Evolutionary conservation across 192 early-diverging fungal species (phyloP), one percentile per base, ranked within the genome.

Genomic region (Gonapodya prolifera): DNA sequence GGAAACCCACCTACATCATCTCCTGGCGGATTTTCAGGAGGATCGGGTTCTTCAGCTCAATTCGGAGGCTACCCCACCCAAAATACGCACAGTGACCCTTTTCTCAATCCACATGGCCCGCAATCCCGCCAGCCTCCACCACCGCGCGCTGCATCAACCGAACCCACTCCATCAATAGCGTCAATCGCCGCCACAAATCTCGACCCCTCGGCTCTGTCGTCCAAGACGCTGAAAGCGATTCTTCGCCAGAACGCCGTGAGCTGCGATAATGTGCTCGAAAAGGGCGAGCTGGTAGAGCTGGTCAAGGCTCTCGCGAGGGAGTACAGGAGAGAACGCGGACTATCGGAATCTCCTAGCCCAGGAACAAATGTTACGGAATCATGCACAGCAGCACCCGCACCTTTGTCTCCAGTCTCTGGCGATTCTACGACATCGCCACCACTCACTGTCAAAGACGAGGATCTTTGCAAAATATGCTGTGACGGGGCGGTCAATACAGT

Each of bases 391-490:
- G n/a, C n/a, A n/a, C n/a, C n/a, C n/a, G n/a, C n/a, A n/a, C n/a
- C n/a, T n/a, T n/a, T n/a, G 45, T 8, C 45, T 8, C 45, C 23
- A 61, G 45, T 61, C 45, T 61, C 45, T 16, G 45, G 8, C 8
- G 45, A 61, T 8, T 61, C 23, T n/a, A n/a, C n/a, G n/a, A n/a
- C n/a, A n/a, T n/a, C n/a, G n/a, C 45, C 45, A 61, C 8, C 8
- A 61, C 23, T 61, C 8, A 23, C 45, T 16, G 45, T 61, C 8
- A 61, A 61, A 61, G 45, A 61, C 8, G 45, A 61, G 8, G 45
- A 61, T n/a, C 70, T 91, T 34, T 95, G 94, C 84, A 90, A 90
- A 79, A 92, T 95, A 33, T 95, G 94, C 79, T 93, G 88, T 82
- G 93, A 94, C 80, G 87, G 86, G 16, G 83, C 85, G 28, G 85